Conservation (phyloP, 768 basidiomycete species). For the Trametes meyenii region DNA sequence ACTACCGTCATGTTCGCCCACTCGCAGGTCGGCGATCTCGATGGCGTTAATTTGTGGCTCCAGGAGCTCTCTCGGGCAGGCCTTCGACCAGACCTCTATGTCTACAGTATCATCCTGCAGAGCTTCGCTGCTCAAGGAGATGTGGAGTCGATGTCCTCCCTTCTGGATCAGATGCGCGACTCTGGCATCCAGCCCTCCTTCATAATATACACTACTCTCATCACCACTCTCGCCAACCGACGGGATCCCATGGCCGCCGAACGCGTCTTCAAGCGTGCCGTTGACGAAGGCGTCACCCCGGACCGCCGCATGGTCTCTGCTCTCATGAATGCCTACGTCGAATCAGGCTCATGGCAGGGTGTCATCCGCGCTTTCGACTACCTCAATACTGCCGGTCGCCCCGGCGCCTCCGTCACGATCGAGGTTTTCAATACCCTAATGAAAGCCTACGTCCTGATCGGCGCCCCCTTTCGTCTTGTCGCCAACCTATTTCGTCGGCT, state of each 20-base stretch:
- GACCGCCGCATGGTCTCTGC: constrained; percentile 67
- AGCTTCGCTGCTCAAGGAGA: constrained; percentile 58
- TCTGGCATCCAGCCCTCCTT: constrained; percentile 49
- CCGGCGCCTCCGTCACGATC: constrained; percentile 50
- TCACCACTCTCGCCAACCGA: constrained; percentile 64
- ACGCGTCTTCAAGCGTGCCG: constrained; percentile 62
- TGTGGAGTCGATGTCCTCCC: constrained; percentile 47
- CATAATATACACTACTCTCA: constrained; percentile 65
- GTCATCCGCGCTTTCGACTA: constrained; percentile 73
- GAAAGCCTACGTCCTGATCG: constrained; percentile 82
- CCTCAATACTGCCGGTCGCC: constrained; percentile 42
- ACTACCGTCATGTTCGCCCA: constrained; percentile 59
- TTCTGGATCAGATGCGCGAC: constrained; percentile 65
- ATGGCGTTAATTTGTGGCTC: constrained; percentile 58
- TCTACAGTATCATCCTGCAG: constrained; percentile 64
- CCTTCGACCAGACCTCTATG: constrained; percentile 52
- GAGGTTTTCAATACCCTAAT: constrained; percentile 77
- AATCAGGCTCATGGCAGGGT: constrained; percentile 76
- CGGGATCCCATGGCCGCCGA: constrained; percentile 69
- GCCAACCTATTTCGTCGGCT: constrained; percentile 62
- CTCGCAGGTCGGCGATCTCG: constrained; percentile 47
- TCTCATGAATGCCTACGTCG: constrained; percentile 83
- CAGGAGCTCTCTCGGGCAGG: constrained; percentile 51
- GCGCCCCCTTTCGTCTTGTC: constrained; percentile 72
- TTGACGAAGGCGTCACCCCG: constrained; percentile 62